Percentiles rank a stretch among this genome's conserved stretches.
Conservation (phyloP, 768 basidiomycete species). For the Hortiboletus flavorubellus region DNA sequence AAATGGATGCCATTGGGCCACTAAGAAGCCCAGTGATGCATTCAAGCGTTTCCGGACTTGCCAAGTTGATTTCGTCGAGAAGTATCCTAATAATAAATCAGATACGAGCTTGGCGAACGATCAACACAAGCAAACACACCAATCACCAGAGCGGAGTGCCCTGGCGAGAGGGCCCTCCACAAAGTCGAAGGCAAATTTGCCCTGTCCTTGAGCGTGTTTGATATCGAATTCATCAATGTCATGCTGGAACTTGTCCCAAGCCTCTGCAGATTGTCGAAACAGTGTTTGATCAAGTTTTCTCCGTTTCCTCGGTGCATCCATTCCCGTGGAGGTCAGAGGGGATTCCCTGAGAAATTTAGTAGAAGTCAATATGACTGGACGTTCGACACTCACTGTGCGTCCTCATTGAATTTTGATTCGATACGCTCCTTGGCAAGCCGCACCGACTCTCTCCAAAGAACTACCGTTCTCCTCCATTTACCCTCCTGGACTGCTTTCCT, state of each 20-base stretch:
- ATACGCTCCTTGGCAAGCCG: slow-evolving; percentile 69
- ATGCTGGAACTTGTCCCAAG: slow-evolving; percentile 66
- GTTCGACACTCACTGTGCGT: slow-evolving; percentile 20
- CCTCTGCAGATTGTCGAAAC: slow-evolving; percentile 42
- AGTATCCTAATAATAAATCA: slow-evolving; percentile 61
- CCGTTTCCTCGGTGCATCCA: slow-evolving; percentile 60
- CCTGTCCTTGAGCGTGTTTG: slow-evolving; percentile 83
- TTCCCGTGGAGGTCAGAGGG: slow-evolving; percentile 32
- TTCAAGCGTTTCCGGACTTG: slow-evolving; percentile 91
- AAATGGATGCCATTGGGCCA: slow-evolving; percentile 83
- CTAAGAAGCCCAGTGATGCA: slow-evolving; percentile 86
- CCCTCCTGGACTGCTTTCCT: slow-evolving; percentile 76
- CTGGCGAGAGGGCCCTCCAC: slow-evolving; percentile 95
- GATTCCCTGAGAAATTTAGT: slow-evolving; percentile 10
- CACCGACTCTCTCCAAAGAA: slow-evolving; percentile 78
- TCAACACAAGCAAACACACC: slow-evolving; percentile 50
- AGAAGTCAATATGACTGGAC: not conserved
- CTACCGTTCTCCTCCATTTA: slow-evolving; percentile 82
- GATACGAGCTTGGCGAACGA: not conserved
- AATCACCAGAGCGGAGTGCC: slow-evolving; percentile 84
- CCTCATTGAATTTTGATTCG: slow-evolving; percentile 32
- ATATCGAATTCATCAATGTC: slow-evolving; percentile 80
- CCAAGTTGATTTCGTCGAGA: slow-evolving; percentile 94
- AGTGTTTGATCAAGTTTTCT: slow-evolving; percentile 54
- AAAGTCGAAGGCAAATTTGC: slow-evolving; percentile 91